Base-by-base conservation (phyloP, 2,329 filamentous ascomycete genomes). In the Fusarium marasasianum region DNA sequence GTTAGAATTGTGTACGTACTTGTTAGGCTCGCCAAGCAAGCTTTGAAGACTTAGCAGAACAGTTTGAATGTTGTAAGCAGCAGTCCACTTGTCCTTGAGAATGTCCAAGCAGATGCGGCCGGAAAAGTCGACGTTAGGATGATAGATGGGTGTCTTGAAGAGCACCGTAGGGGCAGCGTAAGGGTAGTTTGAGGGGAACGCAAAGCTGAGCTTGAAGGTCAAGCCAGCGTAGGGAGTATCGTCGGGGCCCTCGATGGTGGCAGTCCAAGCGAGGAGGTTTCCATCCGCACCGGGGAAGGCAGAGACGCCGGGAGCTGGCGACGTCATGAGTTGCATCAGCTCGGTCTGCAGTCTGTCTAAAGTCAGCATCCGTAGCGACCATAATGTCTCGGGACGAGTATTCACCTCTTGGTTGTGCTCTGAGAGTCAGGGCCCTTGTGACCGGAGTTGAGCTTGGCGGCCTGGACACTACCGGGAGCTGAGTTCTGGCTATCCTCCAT, bases 71-170 rank as follows among this genome's bases (percentile, higher is more conserved):
- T 98, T 98, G 88, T 98, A 97, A 48, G 97, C 95, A 24, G 96
- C 95, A 68, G 95, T 98, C 96, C 96, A 99, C 86, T 98, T 98
- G 84, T 98, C 96, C 88, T 98, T 98, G 75, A 99, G 88, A 77
- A 99, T 99, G 81, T 99, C 97, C 70, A 99, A 88, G 83, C 96
- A 99, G 84, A 99, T 99, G 64, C 96, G 91, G 45, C 96, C 96
- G 8, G 93, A 95, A 86, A 99, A 98, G 85, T 99, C 96, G 78
- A 99, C 94, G 79, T 99, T 99, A 61, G 96, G 96, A 84, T 99
- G 96, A 87, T 98, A 99, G 84, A 99, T 98, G 43, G 96, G 96
- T 12, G 97, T 99, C 87, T 95, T 97, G 91, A 98, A 99, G 68
- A 98, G 89, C 24, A 99, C 96, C 6, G 93, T 94, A 1, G 96